Percentiles rank a stretch among this genome's conserved stretches.
These are phyloP conservation scores for Yamagishiella unicocca DNA, from an alignment of 139 green algal genomes.

Conservation along the genomic window DNA sequence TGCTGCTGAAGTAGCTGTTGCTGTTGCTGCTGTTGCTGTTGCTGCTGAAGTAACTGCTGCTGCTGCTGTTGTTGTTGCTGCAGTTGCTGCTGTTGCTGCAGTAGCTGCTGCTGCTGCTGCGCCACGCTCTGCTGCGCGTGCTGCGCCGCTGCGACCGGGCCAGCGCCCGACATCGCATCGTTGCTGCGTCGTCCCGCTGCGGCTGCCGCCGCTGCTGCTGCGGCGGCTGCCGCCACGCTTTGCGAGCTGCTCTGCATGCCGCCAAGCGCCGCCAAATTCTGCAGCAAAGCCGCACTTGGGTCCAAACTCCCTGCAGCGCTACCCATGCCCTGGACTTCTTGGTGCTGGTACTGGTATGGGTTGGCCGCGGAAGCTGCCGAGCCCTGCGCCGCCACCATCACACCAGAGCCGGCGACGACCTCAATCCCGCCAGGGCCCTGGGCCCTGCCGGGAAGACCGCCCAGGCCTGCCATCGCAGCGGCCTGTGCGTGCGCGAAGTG, in stretches of 20 bases:
- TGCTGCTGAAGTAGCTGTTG: not conserved
- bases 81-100: not conserved
- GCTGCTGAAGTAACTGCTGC: not conserved
- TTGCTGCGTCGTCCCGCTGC: not conserved
- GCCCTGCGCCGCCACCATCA: too few species aligned
- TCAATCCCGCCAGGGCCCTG: not conserved
- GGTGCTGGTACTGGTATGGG: not conserved
- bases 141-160: not conserved
- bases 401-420: not conserved
- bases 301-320: not conserved
- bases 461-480: not conserved
- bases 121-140: not conserved
- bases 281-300: slow-evolving; percentile 5
- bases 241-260: not conserved
- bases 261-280: not conserved
- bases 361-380: too few species aligned
- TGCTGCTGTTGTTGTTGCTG: not conserved
- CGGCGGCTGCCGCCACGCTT: not conserved
- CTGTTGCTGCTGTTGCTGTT: not conserved
- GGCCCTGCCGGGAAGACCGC: not conserved
- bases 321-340: not conserved
- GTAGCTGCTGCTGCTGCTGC: slow-evolving; percentile 1
- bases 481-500: slow-evolving; percentile 14
- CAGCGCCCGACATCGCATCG: not conserved
- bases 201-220: not conserved